Base-by-base conservation (phyloP, 345 rosid genomes). In the Citrus medica region DNA sequence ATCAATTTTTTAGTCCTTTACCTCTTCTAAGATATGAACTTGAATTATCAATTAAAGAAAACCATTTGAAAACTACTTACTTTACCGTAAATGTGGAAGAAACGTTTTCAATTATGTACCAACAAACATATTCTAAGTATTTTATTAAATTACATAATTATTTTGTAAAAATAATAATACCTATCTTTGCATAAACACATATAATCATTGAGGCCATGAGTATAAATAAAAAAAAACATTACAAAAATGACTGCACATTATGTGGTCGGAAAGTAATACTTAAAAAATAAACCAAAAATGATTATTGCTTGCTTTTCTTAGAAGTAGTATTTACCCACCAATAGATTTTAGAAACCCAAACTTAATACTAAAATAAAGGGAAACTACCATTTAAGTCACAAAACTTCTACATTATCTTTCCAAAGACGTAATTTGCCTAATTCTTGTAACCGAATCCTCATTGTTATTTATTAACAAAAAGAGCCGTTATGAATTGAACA, bases 271-370 rank as follows among this genome's bases (percentile, higher is more conserved):
- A 70, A 30, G 58, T 35, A 24, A 37, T 59, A 33, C 76, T 35
- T 73, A 22, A 12, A 58, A 35, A n/a, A 13, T 63, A 58, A 72
- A 72, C 48, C 37, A 63, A 53, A 17, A 21, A 53, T 73, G 22
- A 58, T 73, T 35, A 73, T 58, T 73, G 55, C 33, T 73, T 73
- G 76, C 76, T 73, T 73, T 72, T 72, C 64, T 62, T 61, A 9
- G 7, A 74, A 74, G 77, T 9, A 40, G 67, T 8, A 25, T 32
- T 28, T 2, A 46, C 7, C 17, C 17, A 28, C 30, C 78, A 28
- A 10, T 63, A 21, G 42, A 62, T 37, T 75, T 75, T 42, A 40
- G 9, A 51, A 70, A 27, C 14, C 56, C 19, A 12, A 69, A 27
- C 33, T 30, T 25, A 69, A 46, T 17, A 28, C 22, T 51, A 70